Conservation (phyloP, 805 yeast species). For the Monosporozyma servazzii region DNA sequence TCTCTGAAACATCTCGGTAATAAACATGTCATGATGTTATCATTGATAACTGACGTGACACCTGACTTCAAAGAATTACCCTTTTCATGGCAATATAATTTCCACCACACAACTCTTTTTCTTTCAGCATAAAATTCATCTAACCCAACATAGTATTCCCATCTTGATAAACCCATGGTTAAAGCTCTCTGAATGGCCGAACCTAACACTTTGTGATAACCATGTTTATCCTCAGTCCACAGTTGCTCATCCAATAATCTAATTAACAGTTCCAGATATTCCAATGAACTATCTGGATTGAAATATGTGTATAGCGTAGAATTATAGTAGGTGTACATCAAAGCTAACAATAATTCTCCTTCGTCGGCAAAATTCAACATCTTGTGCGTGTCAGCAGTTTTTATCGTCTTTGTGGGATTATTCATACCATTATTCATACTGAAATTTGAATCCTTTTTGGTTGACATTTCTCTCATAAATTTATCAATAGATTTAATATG, state of each 20-base stretch:
- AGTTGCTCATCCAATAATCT: constrained; percentile 17
- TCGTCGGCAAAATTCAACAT: constrained; percentile 14
- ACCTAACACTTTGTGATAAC: constrained; percentile 16
- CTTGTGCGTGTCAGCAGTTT: constrained; percentile 5
- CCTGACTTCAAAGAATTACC: constrained; percentile 11
- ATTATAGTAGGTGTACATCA: constrained; percentile 19
- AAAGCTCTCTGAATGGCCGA: constrained; percentile 18
- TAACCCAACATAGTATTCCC: constrained; percentile 30
- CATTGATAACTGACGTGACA: constrained; percentile 16
- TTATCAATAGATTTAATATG: constrained; percentile 13
- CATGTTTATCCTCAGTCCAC: constrained; percentile 21
- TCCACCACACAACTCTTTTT: constrained; percentile 26
- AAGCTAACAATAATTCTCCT: constrained; percentile 18
- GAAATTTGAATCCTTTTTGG: not conserved
- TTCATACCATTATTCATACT: not conserved
- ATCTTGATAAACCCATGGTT: constrained; percentile 23
- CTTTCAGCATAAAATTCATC: constrained; percentile 25
- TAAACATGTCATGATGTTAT: constrained; percentile 18
- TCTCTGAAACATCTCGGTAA: constrained; percentile 19
- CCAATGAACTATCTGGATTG: constrained; percentile 9
- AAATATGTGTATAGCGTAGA: constrained; percentile 16
- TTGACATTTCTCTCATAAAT: constrained; percentile 10
- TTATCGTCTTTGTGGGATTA: not conserved
- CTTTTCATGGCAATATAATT: constrained; percentile 21
- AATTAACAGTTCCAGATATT: constrained; percentile 22